These are phyloP conservation scores for Veloporphyrellus conicus DNA, from an alignment of 1,284 basidiomycete genomes.

Conservation along the genomic window DNA sequence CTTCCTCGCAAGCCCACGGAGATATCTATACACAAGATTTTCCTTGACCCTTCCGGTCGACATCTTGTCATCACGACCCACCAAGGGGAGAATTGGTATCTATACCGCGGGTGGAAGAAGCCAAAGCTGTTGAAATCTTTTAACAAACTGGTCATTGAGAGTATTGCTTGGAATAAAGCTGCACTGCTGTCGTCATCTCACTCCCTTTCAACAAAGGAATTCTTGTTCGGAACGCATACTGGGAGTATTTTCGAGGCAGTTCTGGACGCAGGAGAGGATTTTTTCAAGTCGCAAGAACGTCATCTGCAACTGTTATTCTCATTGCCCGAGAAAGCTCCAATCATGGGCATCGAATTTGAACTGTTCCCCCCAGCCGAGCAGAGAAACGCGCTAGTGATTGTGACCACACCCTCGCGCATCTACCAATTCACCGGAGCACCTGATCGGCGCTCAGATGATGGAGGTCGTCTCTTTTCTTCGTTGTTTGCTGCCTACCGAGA, in stretches of 20 bases:
- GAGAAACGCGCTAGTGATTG: slow-evolving; percentile 65
- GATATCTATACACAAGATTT: slow-evolving; percentile 72
- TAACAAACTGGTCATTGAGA: slow-evolving; percentile 81
- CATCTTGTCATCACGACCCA: slow-evolving; percentile 85
- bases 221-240: slow-evolving; percentile 83
- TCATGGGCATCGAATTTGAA: slow-evolving; percentile 82
- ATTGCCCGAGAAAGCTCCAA: slow-evolving; percentile 71
- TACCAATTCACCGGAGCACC: slow-evolving; percentile 83
- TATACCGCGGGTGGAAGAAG: slow-evolving; percentile 77
- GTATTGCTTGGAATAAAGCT: slow-evolving; percentile 91
- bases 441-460: slow-evolving; percentile 66
- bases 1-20: slow-evolving; percentile 71
- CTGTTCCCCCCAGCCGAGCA: slow-evolving; percentile 63
- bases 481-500: slow-evolving; percentile 75
- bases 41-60: slow-evolving; percentile 87
- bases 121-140: slow-evolving; percentile 75
- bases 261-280: slow-evolving; percentile 83
- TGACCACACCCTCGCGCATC: slow-evolving; percentile 83
- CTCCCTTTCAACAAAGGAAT: slow-evolving; percentile 74
- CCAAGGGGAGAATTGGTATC: slow-evolving; percentile 93
- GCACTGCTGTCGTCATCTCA: slow-evolving; percentile 60
- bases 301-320: slow-evolving; percentile 79
- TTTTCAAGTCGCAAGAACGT: slow-evolving; percentile 85
- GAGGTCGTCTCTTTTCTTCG: slow-evolving; percentile 69
- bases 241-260: slow-evolving; percentile 84